Base-by-base conservation (phyloP, 345 rosid species). In the Zanthoxylum bungeanum region DNA sequence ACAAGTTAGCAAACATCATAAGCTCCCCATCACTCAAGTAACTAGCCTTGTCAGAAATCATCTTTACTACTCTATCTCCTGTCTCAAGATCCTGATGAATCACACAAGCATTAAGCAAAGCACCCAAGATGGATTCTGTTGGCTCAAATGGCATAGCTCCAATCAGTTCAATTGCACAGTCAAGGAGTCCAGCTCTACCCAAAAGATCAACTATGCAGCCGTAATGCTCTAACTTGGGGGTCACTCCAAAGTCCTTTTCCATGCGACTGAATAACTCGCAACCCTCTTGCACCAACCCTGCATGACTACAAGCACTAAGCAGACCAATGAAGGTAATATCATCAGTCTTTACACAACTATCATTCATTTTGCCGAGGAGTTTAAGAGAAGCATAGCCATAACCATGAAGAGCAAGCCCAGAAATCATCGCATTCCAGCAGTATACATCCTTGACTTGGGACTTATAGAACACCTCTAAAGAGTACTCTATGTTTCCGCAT, bases 51-150 rank as follows among this genome's bases (percentile, higher is more conserved):
- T 42, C 51, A 66, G 44, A 71, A 27, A 71, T 17, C 52, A 61
- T 47, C 56, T 74, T 55, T 14, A 61, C 47, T 2, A 71, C 73
- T 46, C 55, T 53, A 10, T 55, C 69, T 7, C 82, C 76, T 10
- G 25, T 60, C 53, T 70, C 64, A n/a, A 74, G 66, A 71, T 74
- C 66, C 59, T 49, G 70, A 74, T 71, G 69, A 74, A 66, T 62
- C 36, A 75, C 56, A 74, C 82, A 74, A 24, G 78, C 75, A 66
- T 66, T 78, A 53, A 78, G 81, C 66, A 74, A n/a, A 27, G 81
- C 81, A 28, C 70, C 78, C 28, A 60, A 63, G 53, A 74, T 47
- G 36, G 82, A 37, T 71, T 66, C 76, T 37, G 76, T 71, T 3
- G 73, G 78, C 57, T 61, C 66, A 21, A 66, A 78, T 60, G 78